Evolutionary conservation across 2,329 filamentous ascomycete genomes (phyloP), one percentile per base, ranked within the genome.

Genomic region (Hypoxylon sp.): DNA sequence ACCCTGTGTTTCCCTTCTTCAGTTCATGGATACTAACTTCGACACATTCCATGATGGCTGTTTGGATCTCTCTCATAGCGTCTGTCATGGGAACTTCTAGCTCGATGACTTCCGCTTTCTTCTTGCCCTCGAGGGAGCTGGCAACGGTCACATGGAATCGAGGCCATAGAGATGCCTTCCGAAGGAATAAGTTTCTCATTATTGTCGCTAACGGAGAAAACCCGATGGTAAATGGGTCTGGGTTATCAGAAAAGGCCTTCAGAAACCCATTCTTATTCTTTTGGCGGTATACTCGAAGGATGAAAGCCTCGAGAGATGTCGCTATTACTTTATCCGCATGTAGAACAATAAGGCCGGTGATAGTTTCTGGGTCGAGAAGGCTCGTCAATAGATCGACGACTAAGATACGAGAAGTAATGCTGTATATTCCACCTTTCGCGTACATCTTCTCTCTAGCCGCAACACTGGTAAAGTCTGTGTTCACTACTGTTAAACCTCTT

Each of bases 61-160:
- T 95, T 75, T 99, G 96, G 41, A 99, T 97, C 43, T 94, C 90
- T 65, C 87, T 88, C 96, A 99, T 99, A 52, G 89, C 87, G 37
- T 97, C 92, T 4, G 93, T 97, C 95, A 99, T 98, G 27, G 93
- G 91, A 4, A 99, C 91, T 78, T 97, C 96, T 23, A 98, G 84
- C 79, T 99, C 96, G 69, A 99, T 97, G 47, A 99, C 96, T 79
- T 99, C 96, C 3, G 96, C 95, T 76, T 95, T 97, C 74, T 91
- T 91, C 77, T 92, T 92, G 8, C 94, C 94, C 78, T 99, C 96
- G 2, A 99, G 83, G 2, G 94, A 93, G 72, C 93, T 89, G 0
- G 94, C 94, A 5, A 99, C 94, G 0, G 92, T 90, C 63, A 97
- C 88, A 75, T 99, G 96, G 74, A 97, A 99, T 19, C 96, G 87